Evolutionary conservation across 208 protist species (phyloP), one percentile per base, ranked within the genome.

Genomic region (Leishmania arabica): DNA sequence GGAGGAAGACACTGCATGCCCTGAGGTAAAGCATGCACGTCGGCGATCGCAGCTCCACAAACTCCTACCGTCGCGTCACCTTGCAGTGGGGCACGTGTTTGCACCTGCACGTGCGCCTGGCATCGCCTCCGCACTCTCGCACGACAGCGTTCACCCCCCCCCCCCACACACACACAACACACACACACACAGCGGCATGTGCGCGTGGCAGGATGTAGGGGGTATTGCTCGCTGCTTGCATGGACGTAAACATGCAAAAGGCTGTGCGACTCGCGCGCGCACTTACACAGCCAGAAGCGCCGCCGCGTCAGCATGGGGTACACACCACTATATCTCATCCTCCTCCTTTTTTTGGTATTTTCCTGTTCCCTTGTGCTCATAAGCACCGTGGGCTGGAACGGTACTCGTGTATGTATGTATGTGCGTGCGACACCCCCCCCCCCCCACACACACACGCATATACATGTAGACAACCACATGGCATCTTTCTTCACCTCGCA

Each of bases 401-500:
- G 69, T 3, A 34, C 69, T 24, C n/a, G 45, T 54, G 69, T 37
- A 9, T 21, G 13, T 17, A 21, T 42, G 62, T 66, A 9, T 66
- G 31, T 5, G 42, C 40, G 27, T 31, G 9, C 24, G 9, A 40
- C 15, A 72, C 24, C 34, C 6, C 0, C 34, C 34, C 34, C 0
- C 34, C 0, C 34, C 34, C 34, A 45, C 6, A 34, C 68, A 34
- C 37, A 54, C 37, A 7, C 65, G 21, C 31, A 70, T 21, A 54
- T 19, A 49, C 37, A 49, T 2, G 77, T 34, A 69, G 34, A 75
- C 49, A 65, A 42, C n/a, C n/a, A 70, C 21, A 87, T 21, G n/a
- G 45, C 40, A 51, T 31, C 66, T 65, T 65, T 78, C 66, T 65
- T 54, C 68, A 53, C 45, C 6, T 66, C 24, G 19, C 24, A 70